Conservation (phyloP, 2,329 filamentous ascomycete genomes). For the Blastomyces gilchristii region DNA sequence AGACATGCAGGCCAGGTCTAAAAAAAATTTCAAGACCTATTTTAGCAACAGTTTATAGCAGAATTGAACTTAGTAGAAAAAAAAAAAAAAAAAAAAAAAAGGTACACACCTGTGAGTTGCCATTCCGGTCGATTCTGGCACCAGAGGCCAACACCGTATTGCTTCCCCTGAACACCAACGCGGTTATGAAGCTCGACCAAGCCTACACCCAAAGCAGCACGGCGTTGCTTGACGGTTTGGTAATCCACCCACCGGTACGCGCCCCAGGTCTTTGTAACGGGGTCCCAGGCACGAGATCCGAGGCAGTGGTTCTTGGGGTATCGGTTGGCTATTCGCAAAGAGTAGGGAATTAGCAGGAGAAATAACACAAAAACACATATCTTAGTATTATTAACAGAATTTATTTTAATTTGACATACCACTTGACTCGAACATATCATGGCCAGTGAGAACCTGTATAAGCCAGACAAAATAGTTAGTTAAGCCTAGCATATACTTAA, state of each 20-base stretch:
- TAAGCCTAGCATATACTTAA: not conserved
- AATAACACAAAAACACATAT: too few relatives aligned
- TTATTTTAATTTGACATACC: constrained; percentile 24
- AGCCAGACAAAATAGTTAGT: not conserved
- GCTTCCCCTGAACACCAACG: constrained; percentile 54
- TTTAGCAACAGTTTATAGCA: not conserved
- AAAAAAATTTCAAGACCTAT: not conserved
- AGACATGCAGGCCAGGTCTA: constrained; percentile 76
- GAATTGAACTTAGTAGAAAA: too few relatives aligned
- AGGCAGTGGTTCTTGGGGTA: constrained; percentile 62
- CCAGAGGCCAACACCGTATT: constrained; percentile 73
- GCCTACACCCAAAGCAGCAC: constrained; percentile 76
- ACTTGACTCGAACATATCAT: constrained; percentile 69
- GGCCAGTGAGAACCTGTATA: constrained; percentile 51
- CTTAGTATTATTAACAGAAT: too few relatives aligned
- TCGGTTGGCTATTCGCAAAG: constrained; percentile 37
- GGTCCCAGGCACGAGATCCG: constrained; percentile 70
- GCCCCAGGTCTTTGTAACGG: constrained; percentile 60
- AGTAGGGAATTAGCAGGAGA: constrained; percentile 1
- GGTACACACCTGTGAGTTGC: constrained; percentile 59
- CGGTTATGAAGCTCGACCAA: constrained; percentile 71
- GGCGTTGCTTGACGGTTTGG: constrained; percentile 62
- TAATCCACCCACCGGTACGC: constrained; percentile 80
- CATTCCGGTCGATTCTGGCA: constrained; percentile 80
- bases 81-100: too few relatives aligned